Evolutionary conservation across 139 green algal genomes (phyloP).

Genomic region (Chlorella sp.): DNA sequence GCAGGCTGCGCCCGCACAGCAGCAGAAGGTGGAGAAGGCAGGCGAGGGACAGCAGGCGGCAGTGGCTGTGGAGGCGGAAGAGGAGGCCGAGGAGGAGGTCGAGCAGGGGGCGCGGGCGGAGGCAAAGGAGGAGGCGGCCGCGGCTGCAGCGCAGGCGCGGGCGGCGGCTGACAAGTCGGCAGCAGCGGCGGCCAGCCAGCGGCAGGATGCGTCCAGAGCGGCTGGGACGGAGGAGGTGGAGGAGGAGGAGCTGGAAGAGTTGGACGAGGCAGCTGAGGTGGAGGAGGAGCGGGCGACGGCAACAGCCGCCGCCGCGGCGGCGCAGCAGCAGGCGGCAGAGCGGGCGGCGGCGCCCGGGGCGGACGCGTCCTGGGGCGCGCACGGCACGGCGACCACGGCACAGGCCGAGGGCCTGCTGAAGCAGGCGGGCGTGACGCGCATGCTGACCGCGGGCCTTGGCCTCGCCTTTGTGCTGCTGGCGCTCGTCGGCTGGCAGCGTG

Average conservation of each 20-base stretch:
- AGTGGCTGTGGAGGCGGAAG: neutral
- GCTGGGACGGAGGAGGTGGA: neutral
- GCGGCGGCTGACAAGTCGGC: neutral
- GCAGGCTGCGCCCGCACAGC: neutral
- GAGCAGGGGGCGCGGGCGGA: neutral
- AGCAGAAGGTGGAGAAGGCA: neutral
- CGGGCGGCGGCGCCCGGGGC: no score
- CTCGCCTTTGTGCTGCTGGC: conserved; percentile 6
- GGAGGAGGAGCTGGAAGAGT: neutral
- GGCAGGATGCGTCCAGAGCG: neutral
- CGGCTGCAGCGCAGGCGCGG: no score
- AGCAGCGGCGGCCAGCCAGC: neutral
- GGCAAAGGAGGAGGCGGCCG: no score
- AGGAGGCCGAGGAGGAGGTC: neutral
- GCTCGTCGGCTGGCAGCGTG: conserved; percentile 4
- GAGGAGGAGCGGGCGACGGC: no score
- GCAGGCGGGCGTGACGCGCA: no score
- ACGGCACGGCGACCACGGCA: no score
- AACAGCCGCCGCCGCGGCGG: no score
- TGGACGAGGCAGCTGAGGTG: neutral
- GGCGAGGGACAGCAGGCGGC: neutral
- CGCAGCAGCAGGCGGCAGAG: no score
- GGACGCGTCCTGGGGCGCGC: no score
- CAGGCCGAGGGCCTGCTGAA: no score
- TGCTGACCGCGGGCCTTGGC: conserved; percentile 3